Evolutionary conservation across 148 eudicot genomes (phyloP).

Genomic region (Rhododendron simsii): DNA sequence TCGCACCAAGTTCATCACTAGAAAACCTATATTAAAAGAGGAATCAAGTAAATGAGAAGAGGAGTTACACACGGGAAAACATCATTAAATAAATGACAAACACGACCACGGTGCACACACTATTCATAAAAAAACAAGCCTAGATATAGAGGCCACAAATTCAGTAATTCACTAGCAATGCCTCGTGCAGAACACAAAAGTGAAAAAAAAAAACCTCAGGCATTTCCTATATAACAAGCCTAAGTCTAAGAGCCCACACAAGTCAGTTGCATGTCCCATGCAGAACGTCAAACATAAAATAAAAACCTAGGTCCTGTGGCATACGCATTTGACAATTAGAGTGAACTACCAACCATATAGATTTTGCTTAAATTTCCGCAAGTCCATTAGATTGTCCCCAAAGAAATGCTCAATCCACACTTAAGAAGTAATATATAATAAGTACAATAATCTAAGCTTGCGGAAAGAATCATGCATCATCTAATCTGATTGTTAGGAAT

Average conservation of each 20-base stretch:
- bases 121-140: background rate
- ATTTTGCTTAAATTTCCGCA: background rate
- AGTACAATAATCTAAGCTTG: background rate
- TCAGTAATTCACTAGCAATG: background rate
- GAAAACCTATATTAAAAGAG: constrained; percentile 39
- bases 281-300: background rate
- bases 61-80: background rate
- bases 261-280: background rate
- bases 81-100: background rate
- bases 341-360: background rate
- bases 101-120: background rate
- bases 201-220: background rate
- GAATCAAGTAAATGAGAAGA: background rate
- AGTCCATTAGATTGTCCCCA: background rate
- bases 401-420: background rate
- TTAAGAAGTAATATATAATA: background rate
- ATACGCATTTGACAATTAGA: background rate
- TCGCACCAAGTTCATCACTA: constrained; percentile 17
- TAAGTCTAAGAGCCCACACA: background rate
- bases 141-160: background rate
- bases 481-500: background rate
- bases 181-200: background rate
- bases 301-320: background rate
- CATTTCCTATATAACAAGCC: background rate
- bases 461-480: background rate